Evolutionary conservation across 441 rosid species (phyloP), one percentile per base, ranked within the genome.

Genomic region (Melianthus villosus): DNA sequence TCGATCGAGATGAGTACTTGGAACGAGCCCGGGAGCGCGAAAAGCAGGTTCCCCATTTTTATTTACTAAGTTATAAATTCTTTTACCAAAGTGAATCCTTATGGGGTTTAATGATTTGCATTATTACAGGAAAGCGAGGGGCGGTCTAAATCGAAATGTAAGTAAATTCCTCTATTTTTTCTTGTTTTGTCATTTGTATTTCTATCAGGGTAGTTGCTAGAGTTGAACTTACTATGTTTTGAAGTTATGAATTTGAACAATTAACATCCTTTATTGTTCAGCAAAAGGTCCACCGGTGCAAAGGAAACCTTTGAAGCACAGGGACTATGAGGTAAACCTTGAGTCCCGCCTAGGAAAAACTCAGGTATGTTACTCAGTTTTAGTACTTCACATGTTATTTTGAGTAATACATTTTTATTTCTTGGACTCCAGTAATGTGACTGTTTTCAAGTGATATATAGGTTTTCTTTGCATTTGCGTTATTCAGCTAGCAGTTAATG

Each of bases 1-100:
- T 89, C 57, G 96, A 89, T 47, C 53, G 66, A 14, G 97, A 89
- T 53, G 93, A 76, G 70, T 72, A 48, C 50, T 56, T 65, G 23
- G 87, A 87, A 56, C 87, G 92, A 11, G 95, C 93, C 43, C 93
- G 96, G 12, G 80, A 81, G 50, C 95, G 94, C 28, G 97, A 87
- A 37, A 72, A 63, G 61, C 73, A 79, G 82, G 98, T 75, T 17
- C 15, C 0, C 10, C 15, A 17, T 36, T 14, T 2, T 0, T 13
- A 16, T 4, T 34, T 11, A 10, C 13, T 16, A 1, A 1, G 3
- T 0, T 19, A 51, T 23, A 26, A 9, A 3, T 34, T 34, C 27
- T 19, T 36, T n/a, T 22, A n/a, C n/a, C n/a, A n/a, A n/a, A n/a
- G n/a, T n/a, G n/a, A n/a, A n/a, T n/a, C n/a, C n/a, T n/a, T n/a